These are phyloP conservation scores for Chlamydomonas sp. DNA, from an alignment of 139 green algal species.

Conservation along the genomic window DNA sequence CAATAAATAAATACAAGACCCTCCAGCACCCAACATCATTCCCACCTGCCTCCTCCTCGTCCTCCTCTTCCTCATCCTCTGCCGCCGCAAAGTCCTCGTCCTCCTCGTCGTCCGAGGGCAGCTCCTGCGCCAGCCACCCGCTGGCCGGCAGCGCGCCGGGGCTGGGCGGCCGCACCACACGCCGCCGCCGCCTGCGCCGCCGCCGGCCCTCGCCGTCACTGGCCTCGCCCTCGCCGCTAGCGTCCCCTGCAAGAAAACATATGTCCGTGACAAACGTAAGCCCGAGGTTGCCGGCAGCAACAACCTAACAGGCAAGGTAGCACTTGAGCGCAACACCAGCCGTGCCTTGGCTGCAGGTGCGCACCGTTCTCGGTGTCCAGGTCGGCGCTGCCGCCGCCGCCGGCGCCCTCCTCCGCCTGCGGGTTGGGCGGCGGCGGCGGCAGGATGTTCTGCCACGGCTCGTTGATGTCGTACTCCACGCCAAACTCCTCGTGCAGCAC, in stretches of 20 bases:
- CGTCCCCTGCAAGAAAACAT: neutral
- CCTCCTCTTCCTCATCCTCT: neutral
- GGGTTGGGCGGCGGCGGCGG: neutral
- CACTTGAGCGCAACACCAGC: too few relatives aligned
- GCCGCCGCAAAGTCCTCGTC: slow-evolving; percentile 27
- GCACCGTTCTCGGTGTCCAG: slow-evolving; percentile 5
- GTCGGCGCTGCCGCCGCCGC: neutral
- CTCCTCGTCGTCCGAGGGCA: slow-evolving; percentile 32
- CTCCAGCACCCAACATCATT: neutral
- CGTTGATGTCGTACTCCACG: slow-evolving; percentile 30
- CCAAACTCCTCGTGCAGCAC: slow-evolving; percentile 35
- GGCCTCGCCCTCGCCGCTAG: neutral
- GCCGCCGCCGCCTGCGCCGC: slow-evolving; percentile 16
- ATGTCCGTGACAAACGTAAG: neutral
- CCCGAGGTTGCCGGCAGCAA: neutral
- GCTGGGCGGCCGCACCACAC: neutral
- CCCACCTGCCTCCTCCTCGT: neutral
- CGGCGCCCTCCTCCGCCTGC: neutral
- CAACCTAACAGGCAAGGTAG: too few relatives aligned
- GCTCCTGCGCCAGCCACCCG: slow-evolving; percentile 17
- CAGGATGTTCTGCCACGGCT: slow-evolving; percentile 19
- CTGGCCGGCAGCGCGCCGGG: neutral
- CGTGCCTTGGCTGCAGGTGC: too few relatives aligned
- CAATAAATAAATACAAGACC: too few relatives aligned
- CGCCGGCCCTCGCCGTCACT: neutral